These are phyloP conservation scores for Ogataea henricii DNA, from an alignment of 805 yeast species.

Conservation along the genomic window DNA sequence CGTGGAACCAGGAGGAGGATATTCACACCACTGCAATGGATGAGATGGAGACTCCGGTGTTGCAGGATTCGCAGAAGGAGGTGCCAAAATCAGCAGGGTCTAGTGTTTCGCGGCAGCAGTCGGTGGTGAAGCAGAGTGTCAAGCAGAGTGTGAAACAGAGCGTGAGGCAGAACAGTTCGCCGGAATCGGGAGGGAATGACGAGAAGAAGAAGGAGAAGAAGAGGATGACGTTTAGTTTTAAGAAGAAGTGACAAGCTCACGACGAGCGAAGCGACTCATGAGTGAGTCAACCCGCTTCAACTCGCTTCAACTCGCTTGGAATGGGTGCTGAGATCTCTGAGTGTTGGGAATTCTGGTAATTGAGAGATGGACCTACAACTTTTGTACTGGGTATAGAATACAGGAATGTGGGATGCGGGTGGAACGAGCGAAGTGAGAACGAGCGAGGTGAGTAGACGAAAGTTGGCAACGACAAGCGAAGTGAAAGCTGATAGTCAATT, in stretches of 20 bases:
- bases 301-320: not conserved
- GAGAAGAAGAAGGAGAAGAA: slow-evolving; percentile 12
- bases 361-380: too few species aligned
- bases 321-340: not conserved
- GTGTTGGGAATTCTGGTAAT: too few species aligned
- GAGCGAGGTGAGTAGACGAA: too few species aligned
- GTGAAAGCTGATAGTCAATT: too few species aligned
- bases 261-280: not conserved
- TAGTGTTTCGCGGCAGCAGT: not conserved
- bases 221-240: slow-evolving; percentile 25
- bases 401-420: too few species aligned
- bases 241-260: slow-evolving; percentile 11
- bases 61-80: not conserved
- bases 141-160: too few species aligned
- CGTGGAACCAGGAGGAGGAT: slow-evolving; percentile 20
- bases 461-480: not conserved
- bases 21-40: not conserved
- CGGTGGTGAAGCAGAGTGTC: not conserved
- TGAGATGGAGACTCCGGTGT: not conserved
- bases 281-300: not conserved
- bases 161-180: not conserved
- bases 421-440: too few species aligned
- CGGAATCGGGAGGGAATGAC: slow-evolving; percentile 1
- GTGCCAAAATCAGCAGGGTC: not conserved
- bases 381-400: too few species aligned